These are phyloP conservation scores for Litsea cubeba DNA, from an alignment of 164 flowering plant genomes.

Conservation along the genomic window DNA sequence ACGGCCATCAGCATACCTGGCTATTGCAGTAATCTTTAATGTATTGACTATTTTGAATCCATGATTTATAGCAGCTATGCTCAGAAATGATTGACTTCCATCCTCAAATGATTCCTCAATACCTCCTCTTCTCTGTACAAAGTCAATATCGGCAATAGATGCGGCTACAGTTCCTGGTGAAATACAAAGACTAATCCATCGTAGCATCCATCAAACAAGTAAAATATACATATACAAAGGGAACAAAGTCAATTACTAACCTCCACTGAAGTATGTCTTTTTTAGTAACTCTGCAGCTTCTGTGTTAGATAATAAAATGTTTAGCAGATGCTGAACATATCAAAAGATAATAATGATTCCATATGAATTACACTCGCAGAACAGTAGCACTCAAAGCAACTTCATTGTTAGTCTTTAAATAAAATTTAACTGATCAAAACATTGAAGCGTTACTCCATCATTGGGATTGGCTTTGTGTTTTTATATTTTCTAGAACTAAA, in stretches of 20 bases:
- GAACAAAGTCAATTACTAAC: constrained; percentile 30
- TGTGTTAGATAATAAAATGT: constrained; percentile 23
- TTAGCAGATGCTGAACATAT: not conserved
- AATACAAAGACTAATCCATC: not conserved
- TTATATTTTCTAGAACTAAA: no score
- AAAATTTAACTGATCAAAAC: no score
- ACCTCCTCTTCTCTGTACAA: constrained; percentile 63
- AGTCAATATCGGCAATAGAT: constrained; percentile 86
- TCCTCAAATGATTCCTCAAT: constrained; percentile 88
- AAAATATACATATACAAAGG: not conserved
- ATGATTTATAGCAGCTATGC: constrained; percentile 73
- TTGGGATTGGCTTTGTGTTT: no score
- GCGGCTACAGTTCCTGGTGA: constrained; percentile 91
- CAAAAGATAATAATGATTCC: not conserved
- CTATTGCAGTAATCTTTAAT: constrained; percentile 50
- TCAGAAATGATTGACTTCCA: constrained; percentile 78
- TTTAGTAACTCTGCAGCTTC: constrained; percentile 73
- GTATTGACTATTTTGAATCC: constrained; percentile 73
- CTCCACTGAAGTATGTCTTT: constrained; percentile 95
- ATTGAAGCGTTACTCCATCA: no score
- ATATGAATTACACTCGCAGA: not conserved
- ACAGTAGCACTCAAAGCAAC: not conserved
- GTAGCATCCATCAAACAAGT: not conserved
- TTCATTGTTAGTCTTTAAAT: no score
- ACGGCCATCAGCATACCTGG: constrained; percentile 34